Evolutionary conservation across 306 rosid species (phyloP).

Genomic region (Carpinus fangiana): DNA sequence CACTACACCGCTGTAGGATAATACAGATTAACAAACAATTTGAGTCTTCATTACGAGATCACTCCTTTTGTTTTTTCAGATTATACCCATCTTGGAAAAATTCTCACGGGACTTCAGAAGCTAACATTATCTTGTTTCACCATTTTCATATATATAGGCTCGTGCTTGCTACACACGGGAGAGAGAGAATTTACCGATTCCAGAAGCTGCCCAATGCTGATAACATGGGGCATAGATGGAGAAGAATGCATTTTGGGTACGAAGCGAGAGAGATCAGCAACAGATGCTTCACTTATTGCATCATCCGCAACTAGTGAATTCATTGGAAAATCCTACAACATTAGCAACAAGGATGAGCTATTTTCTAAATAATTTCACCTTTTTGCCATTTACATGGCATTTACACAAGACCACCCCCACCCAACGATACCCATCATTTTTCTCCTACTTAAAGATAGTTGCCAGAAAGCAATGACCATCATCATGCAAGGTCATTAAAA

Average conservation of each 20-base stretch:
- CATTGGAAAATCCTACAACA: constrained; percentile 67
- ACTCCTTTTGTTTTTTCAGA: too few species aligned
- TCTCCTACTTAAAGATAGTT: background rate
- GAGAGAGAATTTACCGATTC: constrained; percentile 64
- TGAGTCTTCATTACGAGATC: too few species aligned
- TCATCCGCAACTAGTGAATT: constrained; percentile 72
- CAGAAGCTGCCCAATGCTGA: constrained; percentile 90
- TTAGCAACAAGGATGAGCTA: background rate
- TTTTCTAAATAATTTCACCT: background rate
- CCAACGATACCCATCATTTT: background rate
- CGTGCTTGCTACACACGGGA: too few species aligned
- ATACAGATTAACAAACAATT: background rate
- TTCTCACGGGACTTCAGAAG: background rate
- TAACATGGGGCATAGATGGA: constrained; percentile 59
- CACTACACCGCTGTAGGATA: background rate
- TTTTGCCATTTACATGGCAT: background rate
- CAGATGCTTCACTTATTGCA: constrained; percentile 78
- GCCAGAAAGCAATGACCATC: constrained; percentile 9
- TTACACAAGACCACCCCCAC: background rate
- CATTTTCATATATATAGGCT: background rate
- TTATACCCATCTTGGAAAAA: background rate
- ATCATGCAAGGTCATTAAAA: background rate
- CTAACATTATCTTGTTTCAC: background rate
- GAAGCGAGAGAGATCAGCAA: constrained; percentile 66
- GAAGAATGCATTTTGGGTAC: constrained; percentile 64